Evolutionary conservation across 1,139 yeast genomes (phyloP), one percentile per base, ranked within the genome.

Genomic region (Candida sanyaensis): DNA sequence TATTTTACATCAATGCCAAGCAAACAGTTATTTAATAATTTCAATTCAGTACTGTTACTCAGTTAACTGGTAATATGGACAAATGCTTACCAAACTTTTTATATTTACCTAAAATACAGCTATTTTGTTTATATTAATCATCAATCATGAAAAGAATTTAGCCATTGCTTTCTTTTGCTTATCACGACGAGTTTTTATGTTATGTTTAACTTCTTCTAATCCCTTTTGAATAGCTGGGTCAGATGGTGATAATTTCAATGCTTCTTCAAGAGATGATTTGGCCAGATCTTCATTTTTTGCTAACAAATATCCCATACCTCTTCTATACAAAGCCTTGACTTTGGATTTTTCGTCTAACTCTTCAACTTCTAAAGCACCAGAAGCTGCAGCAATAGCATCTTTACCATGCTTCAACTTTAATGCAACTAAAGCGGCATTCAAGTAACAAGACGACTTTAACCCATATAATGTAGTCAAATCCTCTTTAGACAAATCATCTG

Each of bases 251-350:
- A 80, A 65, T 52, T 73, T 68, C 40, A 83, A 69, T 0, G 98
- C 97, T 49, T 77, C 75, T 53, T 83, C 81, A 50, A 92, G 79
- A 53, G 84, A 86, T 31, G 65, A 66, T 46, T 86, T 71, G 0
- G 97, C 96, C 44, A 74, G 78, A 33, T 84, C 92, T 51, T 86
- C 88, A 62, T 88, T 84, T 61, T 86, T 86, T 28, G 75, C 69
- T 24, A 80, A 69, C 48, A 81, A 68, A 57, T 83, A 76, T 1
- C 96, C 97, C 61, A 81, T 73, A 33, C 96, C 97, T 67, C 90
- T 84, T 63, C 97, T 83, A 72, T 87, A 92, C 45, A 80, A 73
- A 0, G 97, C 97, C 73, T 92, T 92, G 7, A 96, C 90, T 63
- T 78, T 80, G 28, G 88, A 83, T 56, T 83, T 80, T 47, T 80